Evolutionary conservation across 768 basidiomycete species (phyloP), one percentile per base, ranked within the genome.

Genomic region (Lactarius psammicola): DNA sequence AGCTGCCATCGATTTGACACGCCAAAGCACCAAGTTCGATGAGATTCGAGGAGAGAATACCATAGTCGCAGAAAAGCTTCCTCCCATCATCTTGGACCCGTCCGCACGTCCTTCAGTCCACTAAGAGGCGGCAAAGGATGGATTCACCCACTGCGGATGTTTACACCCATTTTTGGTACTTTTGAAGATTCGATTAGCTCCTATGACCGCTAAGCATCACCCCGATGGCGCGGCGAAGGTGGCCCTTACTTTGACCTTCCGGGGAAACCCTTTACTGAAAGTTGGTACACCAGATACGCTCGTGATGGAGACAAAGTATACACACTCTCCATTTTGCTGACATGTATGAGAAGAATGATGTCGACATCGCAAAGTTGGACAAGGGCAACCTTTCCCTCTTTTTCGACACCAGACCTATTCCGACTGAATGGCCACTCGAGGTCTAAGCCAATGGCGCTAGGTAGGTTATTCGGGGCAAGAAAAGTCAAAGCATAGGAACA

Each of bases 391-490:
- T 75, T 74, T 57, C 77, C 73, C 61, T 78, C 77, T 38, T 71
- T 65, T 10, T 30, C 40, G 4, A 23, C 23, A 26, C 40, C 72
- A 36, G 75, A 71, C 4, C 71, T 72, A n/a, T 73, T 68, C 60
- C 74, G 77, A 54, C 71, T 69, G 23, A 81, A 76, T 18, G 75
- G 73, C 83, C 83, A 84, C 69, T 84, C 83, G 49, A 84, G 74
- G 72, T 84, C 83, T 33, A 84, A 81, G 8, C 84, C 83, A 11
- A 84, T 53, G 10, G 83, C 79, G 2, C 82, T 83, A 51, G 28
- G 36, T 9, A 49, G 18, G n/a, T 56, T n/a, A 28, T n/a, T 49
- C 38, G 53, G 23, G 18, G 13, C 34, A 5, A n/a, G 13, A 20
- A 58, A 44, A 33, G 23, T 13, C 17, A 58, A 55, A 6, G 36